phyloP scores from a whole-genome alignment of 768 basidiomycete genomes.

The Trametes punicea region DNA sequence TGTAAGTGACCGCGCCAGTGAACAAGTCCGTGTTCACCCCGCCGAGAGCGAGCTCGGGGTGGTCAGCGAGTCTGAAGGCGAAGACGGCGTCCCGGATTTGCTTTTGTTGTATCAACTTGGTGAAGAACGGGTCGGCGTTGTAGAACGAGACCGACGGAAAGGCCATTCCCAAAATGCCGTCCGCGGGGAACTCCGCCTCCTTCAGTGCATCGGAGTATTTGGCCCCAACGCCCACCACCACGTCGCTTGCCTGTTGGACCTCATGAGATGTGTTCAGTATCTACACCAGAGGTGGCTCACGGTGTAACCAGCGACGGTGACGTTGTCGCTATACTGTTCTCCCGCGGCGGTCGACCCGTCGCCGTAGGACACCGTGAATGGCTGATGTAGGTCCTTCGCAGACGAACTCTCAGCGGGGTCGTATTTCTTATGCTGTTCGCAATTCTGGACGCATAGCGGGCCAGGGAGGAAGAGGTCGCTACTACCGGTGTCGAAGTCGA shows the following conservation, averaged over 20 bases:
- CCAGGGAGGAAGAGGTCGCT: conserved; percentile 49
- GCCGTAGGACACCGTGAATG: conserved; percentile 44
- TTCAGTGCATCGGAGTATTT: conserved; percentile 24
- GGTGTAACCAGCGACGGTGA: conserved; percentile 40
- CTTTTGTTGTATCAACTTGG: conserved; percentile 25
- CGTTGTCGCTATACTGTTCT: conserved; percentile 44
- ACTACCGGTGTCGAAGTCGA: conserved; percentile 39
- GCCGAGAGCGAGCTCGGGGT: conserved; percentile 39
- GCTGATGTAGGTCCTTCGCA: conserved; percentile 29
- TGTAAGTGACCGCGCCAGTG: conserved; percentile 35
- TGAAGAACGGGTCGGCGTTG: conserved; percentile 28
- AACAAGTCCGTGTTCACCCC: conserved; percentile 37
- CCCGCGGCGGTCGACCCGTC: conserved; percentile 48
- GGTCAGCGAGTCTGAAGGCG: conserved; percentile 37
- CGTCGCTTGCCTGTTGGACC: conserved; percentile 13
- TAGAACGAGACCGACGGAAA: conserved; percentile 29
- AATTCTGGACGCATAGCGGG: conserved; percentile 33
- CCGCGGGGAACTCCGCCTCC: conserved; percentile 15
- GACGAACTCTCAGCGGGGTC: conserved; percentile 38
- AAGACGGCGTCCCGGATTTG: conserved; percentile 30
- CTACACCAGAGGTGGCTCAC: conserved; percentile 24
- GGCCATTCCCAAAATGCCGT: conserved; percentile 32
- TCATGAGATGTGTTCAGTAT: background rate
- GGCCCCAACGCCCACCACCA: conserved; percentile 23
- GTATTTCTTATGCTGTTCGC: conserved; percentile 39